Percentiles rank a stretch among this genome's conserved stretches.
phyloP scores from a whole-genome alignment of 148 eudicot species.

The Rhododendron mucronatum region DNA sequence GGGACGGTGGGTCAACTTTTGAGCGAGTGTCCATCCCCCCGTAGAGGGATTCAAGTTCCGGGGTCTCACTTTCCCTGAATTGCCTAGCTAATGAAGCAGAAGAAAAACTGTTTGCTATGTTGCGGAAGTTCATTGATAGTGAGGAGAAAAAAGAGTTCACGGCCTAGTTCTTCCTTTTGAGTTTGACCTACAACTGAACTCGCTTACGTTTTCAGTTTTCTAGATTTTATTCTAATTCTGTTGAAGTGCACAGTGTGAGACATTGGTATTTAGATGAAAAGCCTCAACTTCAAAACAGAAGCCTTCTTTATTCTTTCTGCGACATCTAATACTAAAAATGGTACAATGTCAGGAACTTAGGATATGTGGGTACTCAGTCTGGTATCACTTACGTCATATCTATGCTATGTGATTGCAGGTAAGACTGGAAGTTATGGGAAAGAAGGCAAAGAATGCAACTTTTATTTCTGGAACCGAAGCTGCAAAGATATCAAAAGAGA shows the following conservation, averaged over 20 bases:
- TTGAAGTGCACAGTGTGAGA: not conserved
- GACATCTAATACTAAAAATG: not conserved
- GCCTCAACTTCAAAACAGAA: not conserved
- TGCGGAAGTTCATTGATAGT: not conserved
- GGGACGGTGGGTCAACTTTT: not conserved
- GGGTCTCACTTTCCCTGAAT: not conserved
- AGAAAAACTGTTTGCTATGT: not conserved
- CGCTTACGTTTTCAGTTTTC: not conserved
- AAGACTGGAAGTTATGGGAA: conserved; percentile 84
- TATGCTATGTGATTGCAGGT: conserved; percentile 40
- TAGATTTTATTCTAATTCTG: too few species aligned
- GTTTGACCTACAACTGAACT: not conserved
- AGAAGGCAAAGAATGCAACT: conserved; percentile 93
- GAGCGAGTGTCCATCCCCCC: not conserved
- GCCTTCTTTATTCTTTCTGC: not conserved
- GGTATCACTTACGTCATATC: not conserved
- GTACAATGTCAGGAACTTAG: not conserved
- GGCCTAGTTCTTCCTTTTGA: not conserved
- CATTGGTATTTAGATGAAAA: not conserved
- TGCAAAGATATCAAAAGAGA: conserved; percentile 88
- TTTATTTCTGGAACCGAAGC: conserved; percentile 94
- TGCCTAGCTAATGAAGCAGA: not conserved
- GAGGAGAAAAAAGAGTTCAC: not conserved
- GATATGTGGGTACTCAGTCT: not conserved
- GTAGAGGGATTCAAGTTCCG: not conserved